Conservation (phyloP, 257 asterid genomes). For the Solanum pinnatisectum region DNA sequence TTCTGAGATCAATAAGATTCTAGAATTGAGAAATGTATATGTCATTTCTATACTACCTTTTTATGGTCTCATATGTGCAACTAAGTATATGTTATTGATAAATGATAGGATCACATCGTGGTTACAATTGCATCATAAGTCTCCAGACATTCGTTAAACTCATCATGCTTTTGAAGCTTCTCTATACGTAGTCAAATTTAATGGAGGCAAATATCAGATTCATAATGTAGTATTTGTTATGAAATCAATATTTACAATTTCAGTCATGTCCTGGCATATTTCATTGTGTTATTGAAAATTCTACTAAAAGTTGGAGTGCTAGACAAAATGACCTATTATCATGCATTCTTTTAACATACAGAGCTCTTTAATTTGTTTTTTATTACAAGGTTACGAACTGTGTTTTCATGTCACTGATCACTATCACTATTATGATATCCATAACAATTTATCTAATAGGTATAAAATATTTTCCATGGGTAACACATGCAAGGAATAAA, state of each 20-base stretch:
- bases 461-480: not conserved
- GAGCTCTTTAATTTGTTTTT: not conserved
- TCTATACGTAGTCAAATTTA: not conserved
- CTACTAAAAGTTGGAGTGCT: not conserved
- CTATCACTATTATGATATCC: not conserved
- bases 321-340: not conserved
- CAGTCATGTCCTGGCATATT: not conserved
- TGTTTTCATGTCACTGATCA: not conserved
- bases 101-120: not conserved
- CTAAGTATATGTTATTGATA: not conserved
- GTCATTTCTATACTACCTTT: not conserved
- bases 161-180: not conserved
- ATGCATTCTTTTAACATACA: not conserved
- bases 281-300: not conserved
- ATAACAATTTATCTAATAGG: not conserved
- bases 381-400: not conserved
- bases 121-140: not conserved
- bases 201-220: not conserved
- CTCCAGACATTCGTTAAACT: not conserved
- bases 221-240: not conserved
- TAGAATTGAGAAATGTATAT: not conserved
- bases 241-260: not conserved
- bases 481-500: not conserved
- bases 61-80: not conserved
- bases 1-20: not conserved